Conservation (phyloP, 1,284 basidiomycete genomes). For the Neolentinus lepideus region DNA sequence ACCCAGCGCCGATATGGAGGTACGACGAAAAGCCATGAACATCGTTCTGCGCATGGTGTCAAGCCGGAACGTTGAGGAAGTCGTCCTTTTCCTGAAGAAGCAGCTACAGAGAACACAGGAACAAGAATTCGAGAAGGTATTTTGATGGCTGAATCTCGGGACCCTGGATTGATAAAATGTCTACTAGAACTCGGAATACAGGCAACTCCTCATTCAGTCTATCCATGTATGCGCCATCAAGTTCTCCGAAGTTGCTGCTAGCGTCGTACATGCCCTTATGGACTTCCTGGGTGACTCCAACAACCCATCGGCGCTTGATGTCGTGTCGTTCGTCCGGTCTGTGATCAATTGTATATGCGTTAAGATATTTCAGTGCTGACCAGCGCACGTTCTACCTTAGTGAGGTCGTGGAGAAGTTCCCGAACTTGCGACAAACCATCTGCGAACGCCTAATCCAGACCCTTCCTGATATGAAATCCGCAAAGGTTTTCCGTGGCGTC, state of each 20-base stretch:
- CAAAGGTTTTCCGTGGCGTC: slow-evolving; percentile 95
- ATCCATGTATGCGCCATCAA: slow-evolving; percentile 97
- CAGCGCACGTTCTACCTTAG: slow-evolving; percentile 26
- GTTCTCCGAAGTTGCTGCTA: slow-evolving; percentile 97
- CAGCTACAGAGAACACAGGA: slow-evolving; percentile 92
- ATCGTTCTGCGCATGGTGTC: slow-evolving; percentile 94
- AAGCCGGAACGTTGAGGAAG: slow-evolving; percentile 96
- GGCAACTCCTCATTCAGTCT: slow-evolving; percentile 94
- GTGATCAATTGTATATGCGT: neutral
- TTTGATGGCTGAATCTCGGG: neutral
- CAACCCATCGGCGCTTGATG: slow-evolving; percentile 93
- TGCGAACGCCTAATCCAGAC: slow-evolving; percentile 84
- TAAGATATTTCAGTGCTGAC: neutral
- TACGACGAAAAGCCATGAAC: slow-evolving; percentile 86
- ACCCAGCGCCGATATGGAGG: slow-evolving; percentile 91
- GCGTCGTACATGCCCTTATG: slow-evolving; percentile 96
- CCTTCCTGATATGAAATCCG: slow-evolving; percentile 89
- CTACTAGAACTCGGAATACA: slow-evolving; percentile 81
- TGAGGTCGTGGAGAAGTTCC: slow-evolving; percentile 99
- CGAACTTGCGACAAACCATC: slow-evolving; percentile 77
- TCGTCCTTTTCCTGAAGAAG: slow-evolving; percentile 95
- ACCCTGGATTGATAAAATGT: neutral
- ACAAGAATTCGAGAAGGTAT: slow-evolving; percentile 77
- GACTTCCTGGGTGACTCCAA: slow-evolving; percentile 97
- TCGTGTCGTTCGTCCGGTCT: slow-evolving; percentile 91